Evolutionary conservation across 2,329 filamentous ascomycete genomes (phyloP).

Genomic region (Monosporascus sp.): DNA sequence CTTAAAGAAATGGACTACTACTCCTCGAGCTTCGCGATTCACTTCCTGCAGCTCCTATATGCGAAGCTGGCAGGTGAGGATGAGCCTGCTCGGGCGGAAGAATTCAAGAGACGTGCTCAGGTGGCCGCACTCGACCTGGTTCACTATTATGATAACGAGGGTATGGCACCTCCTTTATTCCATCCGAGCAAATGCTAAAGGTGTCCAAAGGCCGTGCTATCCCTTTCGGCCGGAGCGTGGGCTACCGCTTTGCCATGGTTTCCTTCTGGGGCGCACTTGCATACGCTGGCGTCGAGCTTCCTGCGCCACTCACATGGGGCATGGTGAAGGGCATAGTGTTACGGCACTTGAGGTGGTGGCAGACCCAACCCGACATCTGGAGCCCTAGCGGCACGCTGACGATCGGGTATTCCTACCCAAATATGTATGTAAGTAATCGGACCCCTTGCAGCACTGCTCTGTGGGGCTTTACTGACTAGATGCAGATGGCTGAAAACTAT

Average conservation of each 20-base stretch:
- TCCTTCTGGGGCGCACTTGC: constrained; percentile 76
- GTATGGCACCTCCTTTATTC: constrained; percentile 3
- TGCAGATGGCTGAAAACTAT: constrained; percentile 71
- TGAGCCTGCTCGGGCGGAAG: constrained; percentile 59
- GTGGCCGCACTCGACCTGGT: constrained; percentile 64
- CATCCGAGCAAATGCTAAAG: neutral
- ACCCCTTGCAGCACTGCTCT: neutral
- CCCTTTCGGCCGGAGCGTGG: constrained; percentile 72
- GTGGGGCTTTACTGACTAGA: constrained; percentile 4
- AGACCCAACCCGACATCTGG: constrained; percentile 69
- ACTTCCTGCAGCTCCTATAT: constrained; percentile 73
- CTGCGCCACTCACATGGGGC: constrained; percentile 68
- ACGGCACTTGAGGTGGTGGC: constrained; percentile 75
- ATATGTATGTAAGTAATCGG: constrained; percentile 55
- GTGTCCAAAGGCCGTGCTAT: constrained; percentile 51
- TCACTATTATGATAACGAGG: constrained; percentile 71
- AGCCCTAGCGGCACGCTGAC: constrained; percentile 68
- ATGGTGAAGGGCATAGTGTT: constrained; percentile 72
- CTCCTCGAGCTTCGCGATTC: constrained; percentile 76
- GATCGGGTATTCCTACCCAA: constrained; percentile 73
- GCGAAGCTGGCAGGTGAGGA: constrained; percentile 63
- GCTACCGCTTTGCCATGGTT: constrained; percentile 82
- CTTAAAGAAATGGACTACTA: constrained; percentile 73
- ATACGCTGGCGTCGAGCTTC: constrained; percentile 69
- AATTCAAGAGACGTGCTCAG: constrained; percentile 65